These are phyloP conservation scores for Linaria vulgaris DNA, from an alignment of 257 asterid genomes.

Conservation along the genomic window DNA sequence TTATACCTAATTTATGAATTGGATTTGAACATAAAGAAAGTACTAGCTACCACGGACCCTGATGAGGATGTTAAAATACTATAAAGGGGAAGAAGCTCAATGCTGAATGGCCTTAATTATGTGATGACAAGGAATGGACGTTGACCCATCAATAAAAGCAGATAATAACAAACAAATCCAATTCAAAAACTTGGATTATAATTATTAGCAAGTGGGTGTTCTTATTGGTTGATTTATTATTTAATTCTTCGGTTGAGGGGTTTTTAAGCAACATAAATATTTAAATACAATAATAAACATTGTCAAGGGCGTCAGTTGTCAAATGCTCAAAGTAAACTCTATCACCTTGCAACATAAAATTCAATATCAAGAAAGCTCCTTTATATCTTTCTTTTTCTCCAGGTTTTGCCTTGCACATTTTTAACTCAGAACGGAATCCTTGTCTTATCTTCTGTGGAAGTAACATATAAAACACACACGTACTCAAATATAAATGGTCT, in stretches of 20 bases:
- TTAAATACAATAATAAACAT: slow-evolving; percentile 21
- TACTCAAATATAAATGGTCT: too few species aligned
- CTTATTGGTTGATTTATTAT: slow-evolving; percentile 24
- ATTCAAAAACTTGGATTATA: slow-evolving; percentile 35
- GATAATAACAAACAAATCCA: slow-evolving; percentile 61
- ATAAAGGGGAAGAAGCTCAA: slow-evolving; percentile 27
- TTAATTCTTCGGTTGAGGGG: slow-evolving; percentile 26
- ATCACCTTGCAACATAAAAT: slow-evolving; percentile 20
- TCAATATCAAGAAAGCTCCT: slow-evolving; percentile 4
- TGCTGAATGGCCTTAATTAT: slow-evolving; percentile 30
- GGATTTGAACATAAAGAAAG: slow-evolving; percentile 20
- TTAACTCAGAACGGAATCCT: not conserved
- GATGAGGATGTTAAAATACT: too few species aligned
- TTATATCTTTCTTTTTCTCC: slow-evolving; percentile 7
- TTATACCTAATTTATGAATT: slow-evolving; percentile 28
- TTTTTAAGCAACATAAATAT: slow-evolving; percentile 24
- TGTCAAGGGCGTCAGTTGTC: slow-evolving; percentile 28
- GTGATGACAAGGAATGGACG: slow-evolving; percentile 56
- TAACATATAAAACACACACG: too few species aligned
- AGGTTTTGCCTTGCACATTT: slow-evolving; percentile 3
- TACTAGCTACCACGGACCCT: slow-evolving; percentile 28
- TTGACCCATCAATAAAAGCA: slow-evolving; percentile 58
- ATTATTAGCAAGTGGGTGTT: slow-evolving; percentile 34
- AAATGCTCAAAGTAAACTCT: slow-evolving; percentile 31
- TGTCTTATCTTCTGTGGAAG: slow-evolving; percentile 15